These are phyloP conservation scores for Beauveria scarabaeidicola DNA, from an alignment of 2,329 filamentous ascomycete genomes.

Conservation along the genomic window DNA sequence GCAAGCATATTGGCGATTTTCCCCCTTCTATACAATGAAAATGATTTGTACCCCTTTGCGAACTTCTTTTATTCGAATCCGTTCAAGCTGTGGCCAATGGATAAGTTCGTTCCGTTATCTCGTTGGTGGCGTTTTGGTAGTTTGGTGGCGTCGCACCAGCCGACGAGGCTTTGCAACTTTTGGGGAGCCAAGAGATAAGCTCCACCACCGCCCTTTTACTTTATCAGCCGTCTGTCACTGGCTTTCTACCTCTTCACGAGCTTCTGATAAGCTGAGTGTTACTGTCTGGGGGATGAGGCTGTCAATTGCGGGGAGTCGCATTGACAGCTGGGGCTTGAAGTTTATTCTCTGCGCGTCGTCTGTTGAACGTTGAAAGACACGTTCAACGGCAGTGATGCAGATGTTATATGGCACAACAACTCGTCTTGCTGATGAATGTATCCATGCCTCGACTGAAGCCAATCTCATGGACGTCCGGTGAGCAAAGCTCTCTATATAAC, in stretches of 20 bases:
- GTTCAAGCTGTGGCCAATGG: neutral
- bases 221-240: neutral
- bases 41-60: neutral
- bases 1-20: neutral
- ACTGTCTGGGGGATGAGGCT: neutral
- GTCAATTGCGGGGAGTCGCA: neutral
- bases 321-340: neutral
- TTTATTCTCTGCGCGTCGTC: neutral
- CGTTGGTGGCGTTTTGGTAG: conserved; percentile 6
- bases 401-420: too few relatives aligned
- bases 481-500: neutral
- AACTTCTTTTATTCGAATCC: neutral
- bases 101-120: neutral
- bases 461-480: neutral
- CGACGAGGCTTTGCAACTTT: conserved; percentile 1
- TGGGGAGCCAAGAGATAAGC: conserved; percentile 11
- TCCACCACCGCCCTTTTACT: neutral
- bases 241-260: neutral
- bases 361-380: neutral
- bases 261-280: conserved; percentile 1
- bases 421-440: neutral
- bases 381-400: neutral
- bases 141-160: conserved; percentile 2
- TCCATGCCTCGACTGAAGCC: neutral
- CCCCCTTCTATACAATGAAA: neutral